A percentile compares a stretch with the other conserved stretches of the same genome.
These are phyloP conservation scores for Podospora didyma DNA, from an alignment of 495 filamentous ascomycete species.

Conservation along the genomic window DNA sequence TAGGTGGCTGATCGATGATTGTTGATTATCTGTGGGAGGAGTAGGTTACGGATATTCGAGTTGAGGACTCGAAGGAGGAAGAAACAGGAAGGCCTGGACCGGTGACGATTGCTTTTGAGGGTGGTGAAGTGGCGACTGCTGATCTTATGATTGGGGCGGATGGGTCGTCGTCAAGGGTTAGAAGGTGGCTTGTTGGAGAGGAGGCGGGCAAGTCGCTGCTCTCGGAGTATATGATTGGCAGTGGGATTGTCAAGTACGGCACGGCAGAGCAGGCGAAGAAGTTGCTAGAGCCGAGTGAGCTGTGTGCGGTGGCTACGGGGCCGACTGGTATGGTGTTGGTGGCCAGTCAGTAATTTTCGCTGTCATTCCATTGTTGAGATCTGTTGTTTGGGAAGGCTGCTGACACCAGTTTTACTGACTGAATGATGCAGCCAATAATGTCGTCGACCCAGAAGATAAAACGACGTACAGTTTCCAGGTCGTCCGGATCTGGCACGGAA, in stretches of 20 bases:
- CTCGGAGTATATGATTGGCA: neutral
- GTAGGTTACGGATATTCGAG: too few relatives aligned
- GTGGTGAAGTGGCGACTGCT: slow-evolving; percentile 4
- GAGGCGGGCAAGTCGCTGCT: neutral
- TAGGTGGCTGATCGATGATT: too few relatives aligned
- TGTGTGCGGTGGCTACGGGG: neutral
- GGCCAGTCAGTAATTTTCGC: neutral
- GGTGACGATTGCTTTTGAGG: slow-evolving; percentile 43
- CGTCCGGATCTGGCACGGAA: slow-evolving; percentile 1
- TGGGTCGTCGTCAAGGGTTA: slow-evolving; percentile 36
- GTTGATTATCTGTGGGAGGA: too few relatives aligned
- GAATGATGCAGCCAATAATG: neutral
- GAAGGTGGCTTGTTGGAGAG: slow-evolving; percentile 15
- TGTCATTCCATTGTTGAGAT: too few relatives aligned
- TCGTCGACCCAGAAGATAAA: neutral
- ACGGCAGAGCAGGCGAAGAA: neutral
- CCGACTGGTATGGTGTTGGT: neutral
- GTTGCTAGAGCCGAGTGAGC: neutral
- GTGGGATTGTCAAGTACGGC: slow-evolving; percentile 5
- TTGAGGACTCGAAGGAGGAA: too few relatives aligned
- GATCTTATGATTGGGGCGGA: slow-evolving; percentile 43
- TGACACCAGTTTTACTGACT: neutral
- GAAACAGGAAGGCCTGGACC: too few relatives aligned
- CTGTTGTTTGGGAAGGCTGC: neutral
- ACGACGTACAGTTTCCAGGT: slow-evolving; percentile 3